Conservation (phyloP, 352 stramenopile genomes). For the Phytopythium boreale region DNA sequence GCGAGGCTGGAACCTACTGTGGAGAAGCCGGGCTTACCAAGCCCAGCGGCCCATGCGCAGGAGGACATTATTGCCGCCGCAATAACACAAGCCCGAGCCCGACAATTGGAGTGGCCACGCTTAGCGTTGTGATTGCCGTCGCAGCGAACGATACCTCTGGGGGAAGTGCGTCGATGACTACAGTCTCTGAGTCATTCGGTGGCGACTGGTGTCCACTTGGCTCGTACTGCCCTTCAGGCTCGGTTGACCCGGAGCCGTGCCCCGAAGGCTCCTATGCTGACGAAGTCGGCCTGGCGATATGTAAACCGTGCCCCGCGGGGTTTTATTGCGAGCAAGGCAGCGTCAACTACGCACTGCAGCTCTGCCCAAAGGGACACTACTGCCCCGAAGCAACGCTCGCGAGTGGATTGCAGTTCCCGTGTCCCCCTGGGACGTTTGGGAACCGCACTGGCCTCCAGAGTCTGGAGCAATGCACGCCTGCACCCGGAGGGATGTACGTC, state of each 20-base stretch:
- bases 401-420: slow-evolving; percentile 51
- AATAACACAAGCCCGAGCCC: slow-evolving; percentile 43
- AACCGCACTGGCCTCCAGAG: slow-evolving; percentile 44
- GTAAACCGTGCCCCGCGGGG: slow-evolving; percentile 30
- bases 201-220: slow-evolving; percentile 45
- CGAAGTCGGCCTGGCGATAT: slow-evolving; percentile 19
- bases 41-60: slow-evolving; percentile 33
- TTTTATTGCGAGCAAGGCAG: slow-evolving; percentile 53
- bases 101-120: slow-evolving; percentile 23
- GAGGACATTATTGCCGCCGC: slow-evolving; percentile 49
- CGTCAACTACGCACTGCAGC: slow-evolving; percentile 33
- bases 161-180: neutral
- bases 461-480: slow-evolving; percentile 51
- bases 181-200: slow-evolving; percentile 12
- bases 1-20: slow-evolving; percentile 54
- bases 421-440: slow-evolving; percentile 75
- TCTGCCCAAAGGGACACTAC: slow-evolving; percentile 80
- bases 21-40: slow-evolving; percentile 23
- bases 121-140: slow-evolving; percentile 10
- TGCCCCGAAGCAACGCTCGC: slow-evolving; percentile 65
- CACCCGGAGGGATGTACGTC: slow-evolving; percentile 66
- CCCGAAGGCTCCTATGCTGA: slow-evolving; percentile 42
- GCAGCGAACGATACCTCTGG: neutral
- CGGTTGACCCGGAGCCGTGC: slow-evolving; percentile 26
- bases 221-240: slow-evolving; percentile 46